A percentile compares a stretch with the other conserved stretches of the same genome.
Evolutionary conservation across 495 filamentous ascomycete species (phyloP).

Genomic region (Entonaema liquescens): DNA sequence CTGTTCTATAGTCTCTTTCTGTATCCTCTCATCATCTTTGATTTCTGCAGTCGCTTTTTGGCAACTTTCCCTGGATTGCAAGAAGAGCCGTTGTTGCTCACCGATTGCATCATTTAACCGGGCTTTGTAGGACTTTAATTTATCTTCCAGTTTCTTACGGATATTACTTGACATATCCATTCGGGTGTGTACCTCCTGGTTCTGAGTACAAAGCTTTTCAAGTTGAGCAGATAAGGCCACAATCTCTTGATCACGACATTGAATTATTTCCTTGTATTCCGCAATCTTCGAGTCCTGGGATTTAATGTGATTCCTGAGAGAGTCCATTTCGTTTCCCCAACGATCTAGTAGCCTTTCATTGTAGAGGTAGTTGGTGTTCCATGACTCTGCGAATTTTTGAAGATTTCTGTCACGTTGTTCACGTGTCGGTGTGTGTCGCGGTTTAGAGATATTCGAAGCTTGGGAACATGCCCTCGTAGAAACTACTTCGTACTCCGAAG

Average conservation of each 20-base stretch:
- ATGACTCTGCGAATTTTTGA: constrained; percentile 28
- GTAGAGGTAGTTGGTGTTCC: constrained; percentile 33
- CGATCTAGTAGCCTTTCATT: constrained; percentile 33
- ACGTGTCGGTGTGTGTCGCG: constrained; percentile 12
- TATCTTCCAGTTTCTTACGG: constrained; percentile 43
- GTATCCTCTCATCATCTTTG: constrained; percentile 26
- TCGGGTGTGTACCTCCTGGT: constrained; percentile 35
- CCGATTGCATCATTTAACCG: constrained; percentile 49
- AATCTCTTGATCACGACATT: constrained; percentile 37
- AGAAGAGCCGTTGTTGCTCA: constrained; percentile 53
- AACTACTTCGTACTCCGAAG: not conserved
- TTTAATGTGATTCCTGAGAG: constrained; percentile 37
- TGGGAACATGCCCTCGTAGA: constrained; percentile 29
- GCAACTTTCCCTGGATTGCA: constrained; percentile 42
- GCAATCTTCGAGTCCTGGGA: constrained; percentile 32
- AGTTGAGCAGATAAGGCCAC: constrained; percentile 31
- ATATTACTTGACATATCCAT: constrained; percentile 31
- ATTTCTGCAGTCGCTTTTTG: constrained; percentile 40
- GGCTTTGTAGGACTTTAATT: constrained; percentile 41
- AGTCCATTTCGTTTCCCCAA: constrained; percentile 38
- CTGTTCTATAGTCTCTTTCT: constrained; percentile 36
- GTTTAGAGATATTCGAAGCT: constrained; percentile 40
- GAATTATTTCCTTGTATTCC: constrained; percentile 33
- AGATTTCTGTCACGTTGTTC: constrained; percentile 25
- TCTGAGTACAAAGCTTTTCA: constrained; percentile 34